Evolutionary conservation across 2,329 filamentous ascomycete genomes (phyloP).

Genomic region (Sporothrix pseudoabietina): DNA sequence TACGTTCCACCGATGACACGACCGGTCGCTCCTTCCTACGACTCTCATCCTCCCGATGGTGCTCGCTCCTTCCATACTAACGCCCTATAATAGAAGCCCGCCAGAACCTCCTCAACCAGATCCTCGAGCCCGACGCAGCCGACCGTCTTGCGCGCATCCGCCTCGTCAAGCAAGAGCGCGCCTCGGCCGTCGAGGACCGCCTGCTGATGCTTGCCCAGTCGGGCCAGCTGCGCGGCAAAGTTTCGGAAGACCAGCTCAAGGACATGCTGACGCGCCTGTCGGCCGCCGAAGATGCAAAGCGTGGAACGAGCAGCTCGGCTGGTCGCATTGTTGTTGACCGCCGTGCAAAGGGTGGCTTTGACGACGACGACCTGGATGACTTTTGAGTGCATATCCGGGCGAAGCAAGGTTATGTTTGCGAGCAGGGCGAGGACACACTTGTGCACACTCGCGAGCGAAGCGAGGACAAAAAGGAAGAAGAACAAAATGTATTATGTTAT

Average conservation of each 20-base stretch:
- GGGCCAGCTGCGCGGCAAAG: slow-evolving; percentile 82
- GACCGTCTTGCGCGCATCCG: slow-evolving; percentile 93
- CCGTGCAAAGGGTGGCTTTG: slow-evolving; percentile 75
- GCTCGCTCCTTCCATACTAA: slow-evolving; percentile 27
- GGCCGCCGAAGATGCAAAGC: slow-evolving; percentile 75
- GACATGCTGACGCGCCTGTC: slow-evolving; percentile 83
- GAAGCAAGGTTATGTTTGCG: not conserved
- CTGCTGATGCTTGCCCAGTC: slow-evolving; percentile 88
- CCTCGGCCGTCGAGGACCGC: slow-evolving; percentile 86
- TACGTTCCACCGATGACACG: not conserved
- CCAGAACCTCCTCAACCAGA: slow-evolving; percentile 79
- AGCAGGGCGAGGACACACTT: not conserved
- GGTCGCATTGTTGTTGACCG: slow-evolving; percentile 86
- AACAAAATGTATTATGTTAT: slow-evolving; percentile 10
- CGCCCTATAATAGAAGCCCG: slow-evolving; percentile 60
- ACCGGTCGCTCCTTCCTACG: not conserved
- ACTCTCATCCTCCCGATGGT: no score
- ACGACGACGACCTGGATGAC: slow-evolving; percentile 71
- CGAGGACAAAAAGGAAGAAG: no score
- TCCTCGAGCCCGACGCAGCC: slow-evolving; percentile 89
- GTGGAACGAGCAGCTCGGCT: slow-evolving; percentile 51
- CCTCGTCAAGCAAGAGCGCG: slow-evolving; percentile 90
- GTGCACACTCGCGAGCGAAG: no score
- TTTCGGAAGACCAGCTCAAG: slow-evolving; percentile 92
- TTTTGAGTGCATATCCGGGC: slow-evolving; percentile 1